phyloP scores from a whole-genome alignment of 73 alveolate species.

The Paramecium primaurelia region DNA sequence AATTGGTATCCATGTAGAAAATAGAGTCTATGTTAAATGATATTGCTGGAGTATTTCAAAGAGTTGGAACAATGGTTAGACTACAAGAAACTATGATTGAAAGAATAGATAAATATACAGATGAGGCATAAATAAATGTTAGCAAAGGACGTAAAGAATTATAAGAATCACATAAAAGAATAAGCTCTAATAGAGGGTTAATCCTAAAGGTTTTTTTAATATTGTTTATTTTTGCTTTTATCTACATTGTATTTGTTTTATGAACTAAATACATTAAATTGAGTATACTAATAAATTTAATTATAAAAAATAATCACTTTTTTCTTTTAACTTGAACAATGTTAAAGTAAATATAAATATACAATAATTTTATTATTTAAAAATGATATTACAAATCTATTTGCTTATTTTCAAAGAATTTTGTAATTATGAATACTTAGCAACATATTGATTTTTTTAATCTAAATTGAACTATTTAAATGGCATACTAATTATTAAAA shows the following conservation, averaged over 20 bases:
- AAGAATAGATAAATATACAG: slow-evolving; percentile 40
- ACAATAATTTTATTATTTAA: too few relatives aligned
- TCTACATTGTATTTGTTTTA: slow-evolving; percentile 11
- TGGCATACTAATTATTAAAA: too few relatives aligned
- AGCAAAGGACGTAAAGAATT: slow-evolving; percentile 39
- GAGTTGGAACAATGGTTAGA: slow-evolving; percentile 31
- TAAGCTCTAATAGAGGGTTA: slow-evolving; percentile 26
- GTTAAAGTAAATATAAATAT: neutral
- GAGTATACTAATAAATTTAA: neutral
- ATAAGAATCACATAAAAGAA: slow-evolving; percentile 23
- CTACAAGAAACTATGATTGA: slow-evolving; percentile 33
- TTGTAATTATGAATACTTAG: too few relatives aligned
- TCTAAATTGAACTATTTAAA: too few relatives aligned
- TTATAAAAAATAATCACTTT: neutral
- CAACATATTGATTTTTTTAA: too few relatives aligned
- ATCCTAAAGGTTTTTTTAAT: slow-evolving; percentile 20
- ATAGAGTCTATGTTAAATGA: slow-evolving; percentile 30
- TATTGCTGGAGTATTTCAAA: neutral
- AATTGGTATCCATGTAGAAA: slow-evolving; percentile 1
- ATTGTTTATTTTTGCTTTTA: neutral
- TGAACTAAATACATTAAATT: neutral
- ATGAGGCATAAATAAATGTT: slow-evolving; percentile 8
- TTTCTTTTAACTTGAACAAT: neutral
- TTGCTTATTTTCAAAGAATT: too few relatives aligned
- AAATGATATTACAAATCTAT: neutral